Evolutionary conservation across 2,329 filamentous ascomycete genomes (phyloP).

Genomic region (Exophiala lecanii-corni): DNA sequence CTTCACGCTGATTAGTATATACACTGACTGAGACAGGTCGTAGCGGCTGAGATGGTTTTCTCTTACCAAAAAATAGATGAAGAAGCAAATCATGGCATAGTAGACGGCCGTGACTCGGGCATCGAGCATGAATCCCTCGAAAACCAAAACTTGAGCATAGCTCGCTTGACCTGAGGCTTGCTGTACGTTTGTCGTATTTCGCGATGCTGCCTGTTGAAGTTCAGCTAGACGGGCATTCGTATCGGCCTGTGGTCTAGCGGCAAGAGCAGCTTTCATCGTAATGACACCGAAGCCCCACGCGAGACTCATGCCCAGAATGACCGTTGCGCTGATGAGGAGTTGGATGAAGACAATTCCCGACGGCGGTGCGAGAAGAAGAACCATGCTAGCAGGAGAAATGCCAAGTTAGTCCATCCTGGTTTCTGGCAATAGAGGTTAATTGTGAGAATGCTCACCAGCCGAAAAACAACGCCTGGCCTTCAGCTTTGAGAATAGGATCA

Average conservation of each 20-base stretch:
- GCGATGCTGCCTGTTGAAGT: constrained; percentile 36
- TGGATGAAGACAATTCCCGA: constrained; percentile 45
- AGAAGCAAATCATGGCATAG: constrained; percentile 38
- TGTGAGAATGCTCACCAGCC: constrained; percentile 24
- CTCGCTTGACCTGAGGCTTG: constrained; percentile 29
- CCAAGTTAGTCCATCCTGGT: no score
- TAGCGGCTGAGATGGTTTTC: not conserved
- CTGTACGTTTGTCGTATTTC: not conserved
- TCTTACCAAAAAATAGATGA: constrained; percentile 41
- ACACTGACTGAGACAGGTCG: not conserved
- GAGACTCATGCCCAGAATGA: constrained; percentile 45
- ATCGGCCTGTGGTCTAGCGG: constrained; percentile 38
- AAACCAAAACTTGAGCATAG: constrained; percentile 37
- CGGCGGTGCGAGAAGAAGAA: constrained; percentile 45
- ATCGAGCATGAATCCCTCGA: constrained; percentile 47
- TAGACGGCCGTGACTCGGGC: constrained; percentile 39
- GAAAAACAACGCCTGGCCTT: constrained; percentile 47
- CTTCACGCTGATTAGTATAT: constrained; percentile 21
- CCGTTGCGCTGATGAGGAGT: constrained; percentile 39
- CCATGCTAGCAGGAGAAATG: no score
- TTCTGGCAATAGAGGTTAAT: no score
- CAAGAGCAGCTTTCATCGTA: constrained; percentile 46
- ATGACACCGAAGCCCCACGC: constrained; percentile 50
- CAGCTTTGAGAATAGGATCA: constrained; percentile 35
- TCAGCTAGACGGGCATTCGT: constrained; percentile 33